Evolutionary conservation across 2,329 filamentous ascomycete species (phyloP), one percentile per base, ranked within the genome.

Genomic region (Ploettnerulaceae sp.): DNA sequence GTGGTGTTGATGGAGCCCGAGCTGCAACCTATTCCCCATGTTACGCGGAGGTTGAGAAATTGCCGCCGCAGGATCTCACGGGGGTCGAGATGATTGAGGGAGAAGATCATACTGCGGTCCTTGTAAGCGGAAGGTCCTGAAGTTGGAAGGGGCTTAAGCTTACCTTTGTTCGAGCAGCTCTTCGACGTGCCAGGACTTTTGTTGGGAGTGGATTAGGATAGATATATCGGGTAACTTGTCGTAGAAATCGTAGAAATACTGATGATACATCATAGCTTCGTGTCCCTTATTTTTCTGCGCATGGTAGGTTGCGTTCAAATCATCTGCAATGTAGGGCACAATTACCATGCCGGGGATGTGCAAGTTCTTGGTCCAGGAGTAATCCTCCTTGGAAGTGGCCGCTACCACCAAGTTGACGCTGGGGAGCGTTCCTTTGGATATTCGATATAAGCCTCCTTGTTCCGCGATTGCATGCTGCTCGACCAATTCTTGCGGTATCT

Each of bases 191-290:
- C 57, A 58, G 2, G 51, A 47, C 72, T 70, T 28, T 71, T 72
- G 54, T 48, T 81, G 77, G 2, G 76, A 71, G 28, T 58, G 55
- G 18, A 58, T 52, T 20, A 59, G 48, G 34, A 59, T 58, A 4
- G 54, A 55, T 11, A 59, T 47, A 42, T 58, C 57, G 2, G 57
- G 49, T 2, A 81, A 66, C 6, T 71, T 59, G 38, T 79, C 69
- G 61, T 82, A 82, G 58, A 78, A 71, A 55, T 81, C 75, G 60
- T 81, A 76, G 49, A 81, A 72, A 61, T 78, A 81, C 37, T 81
- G 79, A 56, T 54, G 57, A 33, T 59, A 59, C 34, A 57, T 54
- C 52, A 57, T 57, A 11, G 54, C 55, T 35, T 59, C 55, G 29
- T 59, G 54, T 4, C 57, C 57, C 32, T 59, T 59, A 24, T 81